Base-by-base conservation (phyloP, 2,329 filamentous ascomycete genomes). In the Amauroascus niger region DNA sequence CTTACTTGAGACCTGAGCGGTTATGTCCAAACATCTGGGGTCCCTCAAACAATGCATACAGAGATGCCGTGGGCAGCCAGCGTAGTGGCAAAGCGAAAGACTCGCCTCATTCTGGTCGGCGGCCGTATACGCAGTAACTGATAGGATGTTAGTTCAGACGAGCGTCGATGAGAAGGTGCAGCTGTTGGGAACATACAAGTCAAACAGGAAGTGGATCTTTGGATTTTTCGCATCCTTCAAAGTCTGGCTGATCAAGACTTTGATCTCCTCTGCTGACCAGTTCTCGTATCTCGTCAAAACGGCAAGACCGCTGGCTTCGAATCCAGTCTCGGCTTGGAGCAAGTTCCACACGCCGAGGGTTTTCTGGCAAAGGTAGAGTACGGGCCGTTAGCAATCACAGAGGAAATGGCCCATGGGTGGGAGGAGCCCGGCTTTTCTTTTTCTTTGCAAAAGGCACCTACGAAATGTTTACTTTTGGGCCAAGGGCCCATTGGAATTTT, bases 151-250 rank as follows among this genome's bases (percentile, higher is more conserved):
- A 45, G 41, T 30, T 30, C n/a, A 39, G 3, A 16, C n/a, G 18
- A 18, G 3, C 6, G 33, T 14, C 7, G 32, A 39, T 40, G 14
- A 58, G 20, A 14, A 14, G 20, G n/a, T n/a, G n/a, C n/a, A 16
- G 13, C 13, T 3, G 7, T 14, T 22, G 22, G 20, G 55, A 40
- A 60, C 58, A n/a, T 57, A 62, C 60, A 64, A 61, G 51, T 64
- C 57, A 55, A 58, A 61, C 49, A 65, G 62, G 16, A 58, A 59
- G 57, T 70, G 68, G 39, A 67, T 62, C 41, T 59, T 63, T 7
- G 58, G 59, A 51, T 68, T 60, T 50, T 59, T 59, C 55, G 68
- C 58, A 49, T 70, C 66, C 26, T 62, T 65, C 37, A 66, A 60
- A 0, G 68, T 63, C 22, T 66, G 60, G 6, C 60, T 58, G 9